Evolutionary conservation across 768 basidiomycete species (phyloP), one percentile per base, ranked within the genome.

Genomic region (Mycena alexandri): DNA sequence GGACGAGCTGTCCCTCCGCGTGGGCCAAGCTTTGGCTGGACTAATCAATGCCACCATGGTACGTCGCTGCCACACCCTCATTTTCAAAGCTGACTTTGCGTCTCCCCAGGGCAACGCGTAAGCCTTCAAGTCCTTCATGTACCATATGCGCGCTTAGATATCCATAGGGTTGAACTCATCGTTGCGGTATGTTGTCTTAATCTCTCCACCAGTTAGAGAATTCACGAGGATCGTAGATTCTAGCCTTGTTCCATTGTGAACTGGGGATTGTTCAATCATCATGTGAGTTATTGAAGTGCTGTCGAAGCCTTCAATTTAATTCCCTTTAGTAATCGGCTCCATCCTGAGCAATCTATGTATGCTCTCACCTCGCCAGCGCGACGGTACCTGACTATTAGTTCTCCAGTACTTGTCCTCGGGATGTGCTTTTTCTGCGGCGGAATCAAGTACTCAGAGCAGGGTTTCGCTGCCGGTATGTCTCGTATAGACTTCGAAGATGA

Each of bases 381-480:
- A 60, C 24, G 2, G 19, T n/a, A 2, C n/a, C 55, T 68, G 13
- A 63, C 42, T 38, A 29, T 42, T 16, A 9, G 6, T 3, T 29
- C 29, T 11, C 43, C 36, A 86, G 85, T 89, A 34, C 79, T 91
- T 38, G 83, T 91, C 25, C 81, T 90, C 12, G 89, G 89, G 34
- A 88, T 90, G 89, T 89, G 89, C 70, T 90, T 90, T 76, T 88
- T 89, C 50, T 85, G 84, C 16, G 88, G 89, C 47, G 89, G 88
- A 3, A 79, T 82, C 55, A 79, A 80, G 54, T 89, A 83, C 71
- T 85, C 85, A 12, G 85, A 89, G 66, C 88, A 90, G 71, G 86
- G 83, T 2, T 86, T 89, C 59, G 83, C 82, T 51, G 70, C 79
- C 22, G 83, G 87, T 87, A 57, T 85, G 72, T 73, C 82, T 10